phyloP scores from a whole-genome alignment of 345 rosid species.

The Eucalyptus pauciflora region DNA sequence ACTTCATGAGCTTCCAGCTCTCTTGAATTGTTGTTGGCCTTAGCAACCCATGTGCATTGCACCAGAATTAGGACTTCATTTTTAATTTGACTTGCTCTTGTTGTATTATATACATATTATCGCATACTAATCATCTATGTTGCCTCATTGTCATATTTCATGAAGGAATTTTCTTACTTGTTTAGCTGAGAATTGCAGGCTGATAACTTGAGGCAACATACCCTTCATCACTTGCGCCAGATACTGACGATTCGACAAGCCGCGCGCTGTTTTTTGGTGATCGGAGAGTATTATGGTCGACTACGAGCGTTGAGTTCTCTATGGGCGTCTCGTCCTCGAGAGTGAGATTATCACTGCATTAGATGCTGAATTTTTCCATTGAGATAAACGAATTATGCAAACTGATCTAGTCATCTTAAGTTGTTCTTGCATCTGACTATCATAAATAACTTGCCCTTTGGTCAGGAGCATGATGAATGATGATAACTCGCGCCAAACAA shows the following conservation, averaged over 20 bases:
- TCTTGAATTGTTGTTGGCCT: conserved; percentile 4
- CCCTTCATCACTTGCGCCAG: conserved; percentile 70
- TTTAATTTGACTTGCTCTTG: background rate
- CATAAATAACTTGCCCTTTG: background rate
- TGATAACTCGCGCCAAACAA: conserved; percentile 75
- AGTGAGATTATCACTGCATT: conserved; percentile 27
- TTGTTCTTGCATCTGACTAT: background rate
- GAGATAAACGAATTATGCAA: background rate
- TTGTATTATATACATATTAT: background rate
- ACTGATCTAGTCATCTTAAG: background rate
- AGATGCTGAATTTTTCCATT: background rate
- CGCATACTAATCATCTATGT: background rate
- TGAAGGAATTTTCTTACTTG: background rate
- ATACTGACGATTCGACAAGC: conserved; percentile 84
- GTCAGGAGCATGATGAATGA: conserved; percentile 40
- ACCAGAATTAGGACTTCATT: background rate
- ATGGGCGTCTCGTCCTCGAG: conserved; percentile 90
- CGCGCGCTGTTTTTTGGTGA: conserved; percentile 75
- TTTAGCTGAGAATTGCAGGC: conserved; percentile 30
- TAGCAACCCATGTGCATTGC: background rate
- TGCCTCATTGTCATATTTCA: background rate
- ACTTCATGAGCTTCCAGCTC: conserved; percentile 5
- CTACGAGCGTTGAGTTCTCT: conserved; percentile 84
- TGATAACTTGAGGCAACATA: conserved; percentile 92
- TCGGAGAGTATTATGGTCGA: conserved; percentile 80